phyloP scores from a whole-genome alignment of 2,329 filamentous ascomycete species.

The Fusarium nurragi region DNA sequence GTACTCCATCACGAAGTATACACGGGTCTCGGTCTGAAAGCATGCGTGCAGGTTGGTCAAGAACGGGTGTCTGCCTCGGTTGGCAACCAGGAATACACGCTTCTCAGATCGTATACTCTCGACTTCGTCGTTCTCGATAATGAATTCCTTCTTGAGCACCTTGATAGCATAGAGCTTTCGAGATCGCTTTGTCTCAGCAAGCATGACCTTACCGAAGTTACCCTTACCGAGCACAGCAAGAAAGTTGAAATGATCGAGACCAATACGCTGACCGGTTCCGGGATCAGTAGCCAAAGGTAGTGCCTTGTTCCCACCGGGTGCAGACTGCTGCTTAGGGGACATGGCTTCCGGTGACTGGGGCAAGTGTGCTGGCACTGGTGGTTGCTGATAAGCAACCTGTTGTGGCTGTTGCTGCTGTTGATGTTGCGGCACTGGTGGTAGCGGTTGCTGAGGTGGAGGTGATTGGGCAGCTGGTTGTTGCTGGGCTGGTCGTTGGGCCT shows the following conservation, averaged over 20 bases:
- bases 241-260: slow-evolving; percentile 99
- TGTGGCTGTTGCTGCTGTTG: slow-evolving; percentile 48
- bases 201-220: slow-evolving; percentile 99
- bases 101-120: slow-evolving; percentile 98
- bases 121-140: slow-evolving; percentile 99
- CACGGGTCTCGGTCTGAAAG: slow-evolving; percentile 97
- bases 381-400: slow-evolving; percentile 50
- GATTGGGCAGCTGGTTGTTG: slow-evolving; percentile 50
- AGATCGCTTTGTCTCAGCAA: slow-evolving; percentile 93
- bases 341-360: slow-evolving; percentile 53
- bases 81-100: slow-evolving; percentile 94
- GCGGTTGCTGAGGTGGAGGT: slow-evolving; percentile 51
- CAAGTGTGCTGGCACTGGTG: slow-evolving; percentile 50
- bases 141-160: slow-evolving; percentile 99
- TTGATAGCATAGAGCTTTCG: slow-evolving; percentile 98
- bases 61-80: slow-evolving; percentile 97
- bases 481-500: slow-evolving; percentile 47
- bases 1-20: slow-evolving; percentile 99
- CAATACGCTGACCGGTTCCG: slow-evolving; percentile 85
- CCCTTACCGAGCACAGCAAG: slow-evolving; percentile 97
- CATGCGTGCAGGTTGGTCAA: slow-evolving; percentile 94
- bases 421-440: slow-evolving; percentile 44
- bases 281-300: slow-evolving; percentile 76
- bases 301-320: slow-evolving; percentile 60
- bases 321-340: slow-evolving; percentile 45